Evolutionary conservation across 228 moss, liverwort and hornwort species (phyloP).

Genomic region (Sphagnum magellanicum): DNA sequence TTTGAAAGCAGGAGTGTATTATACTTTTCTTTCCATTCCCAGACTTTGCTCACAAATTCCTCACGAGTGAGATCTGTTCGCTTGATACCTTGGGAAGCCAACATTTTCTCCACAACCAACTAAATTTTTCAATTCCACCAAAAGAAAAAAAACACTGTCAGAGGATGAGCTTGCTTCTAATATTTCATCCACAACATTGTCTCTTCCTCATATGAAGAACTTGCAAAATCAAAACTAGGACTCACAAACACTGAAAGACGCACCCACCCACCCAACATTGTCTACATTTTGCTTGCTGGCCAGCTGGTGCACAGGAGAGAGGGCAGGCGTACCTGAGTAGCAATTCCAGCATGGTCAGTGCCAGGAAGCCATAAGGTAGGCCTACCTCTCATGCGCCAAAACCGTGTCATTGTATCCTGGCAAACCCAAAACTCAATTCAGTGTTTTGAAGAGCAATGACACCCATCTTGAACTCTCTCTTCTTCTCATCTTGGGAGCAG

Average conservation of each 20-base stretch:
- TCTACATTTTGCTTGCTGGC: too few relatives aligned
- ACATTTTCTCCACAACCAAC: conserved; percentile 93
- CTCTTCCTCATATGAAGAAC: too few relatives aligned
- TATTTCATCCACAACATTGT: too few relatives aligned
- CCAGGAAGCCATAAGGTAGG: conserved; percentile 84
- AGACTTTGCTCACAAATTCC: conserved; percentile 74
- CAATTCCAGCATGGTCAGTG: conserved; percentile 91
- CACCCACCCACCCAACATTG: too few relatives aligned
- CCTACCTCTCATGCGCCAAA: conserved; percentile 76
- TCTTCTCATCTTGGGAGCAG: too few relatives aligned
- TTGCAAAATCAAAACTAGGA: too few relatives aligned
- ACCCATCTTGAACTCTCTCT: too few relatives aligned
- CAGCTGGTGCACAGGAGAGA: too few relatives aligned
- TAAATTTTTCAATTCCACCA: conserved; percentile 10
- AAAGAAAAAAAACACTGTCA: neutral
- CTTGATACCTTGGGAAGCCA: conserved; percentile 74
- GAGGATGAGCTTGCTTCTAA: neutral
- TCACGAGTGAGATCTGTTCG: conserved; percentile 79
- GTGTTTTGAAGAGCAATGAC: too few relatives aligned
- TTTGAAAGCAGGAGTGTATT: neutral
- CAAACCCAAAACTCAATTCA: neutral
- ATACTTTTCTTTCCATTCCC: conserved; percentile 96
- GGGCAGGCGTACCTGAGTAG: conserved; percentile 58
- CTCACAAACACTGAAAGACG: too few relatives aligned
- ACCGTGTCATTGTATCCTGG: conserved; percentile 79